Base-by-base conservation (phyloP, 257 asterid species). In the Solanum peruvianum region DNA sequence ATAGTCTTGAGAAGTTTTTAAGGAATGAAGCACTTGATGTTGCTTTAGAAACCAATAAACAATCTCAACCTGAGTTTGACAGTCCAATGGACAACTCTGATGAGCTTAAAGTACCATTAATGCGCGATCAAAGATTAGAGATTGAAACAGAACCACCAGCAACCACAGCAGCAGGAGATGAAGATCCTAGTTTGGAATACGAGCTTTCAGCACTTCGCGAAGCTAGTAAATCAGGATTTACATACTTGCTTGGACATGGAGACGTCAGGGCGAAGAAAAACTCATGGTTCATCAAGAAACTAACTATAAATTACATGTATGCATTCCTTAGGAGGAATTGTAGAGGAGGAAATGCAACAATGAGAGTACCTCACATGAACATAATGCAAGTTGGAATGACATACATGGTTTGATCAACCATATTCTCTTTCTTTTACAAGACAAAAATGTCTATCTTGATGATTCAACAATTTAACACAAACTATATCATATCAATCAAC, bases 261-360 rank as follows among this genome's bases (percentile, higher is more conserved):
- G 99, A 95, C 29, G 97, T 96, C 87, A 87, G 99, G 56, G 99
- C 98, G 9, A 93, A 93, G 90, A 97, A 96, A 91, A 90, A 92
- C 62, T 96, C 99, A 1, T 87, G 91, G 91, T 97, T 97, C 80
- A 5, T 96, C 27, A 97, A 97, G 95, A 97, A 96, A 81, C 90
- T 97, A 70, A 93, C 88, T 2, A 94, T 97, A 85, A 95, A 96
- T 89, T 97, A 97, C 89, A 93, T 96, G 70, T 97, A 97, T 35
- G 94, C 98, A 8, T 96, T 95, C 90, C 88, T 97, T 93, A 93
- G 98, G 95, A 90, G 91, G 89, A 97, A 96, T 87, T 97, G 99
- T 90, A 94, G 99, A 64, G 99, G 98, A 14, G 98, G 99, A 20
- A 93, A 95, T 70, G 99, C 99, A 3, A 96, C 97, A 2, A 90